Conservation (phyloP, 73 alveolate species). For the Symbiodinium pilosum region DNA sequence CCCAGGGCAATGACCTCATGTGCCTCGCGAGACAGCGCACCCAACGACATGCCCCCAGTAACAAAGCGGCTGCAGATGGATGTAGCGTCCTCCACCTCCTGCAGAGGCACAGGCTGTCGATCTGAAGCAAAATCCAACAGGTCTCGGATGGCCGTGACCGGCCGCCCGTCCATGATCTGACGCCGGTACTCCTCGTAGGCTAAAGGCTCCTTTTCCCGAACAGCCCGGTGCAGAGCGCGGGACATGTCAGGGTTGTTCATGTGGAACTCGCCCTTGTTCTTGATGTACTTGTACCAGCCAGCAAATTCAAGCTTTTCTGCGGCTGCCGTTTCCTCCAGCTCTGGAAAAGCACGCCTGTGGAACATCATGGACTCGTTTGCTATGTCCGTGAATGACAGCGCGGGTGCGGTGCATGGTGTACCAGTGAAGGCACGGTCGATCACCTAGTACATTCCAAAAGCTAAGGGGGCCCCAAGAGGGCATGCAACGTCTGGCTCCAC, state of each 20-base stretch:
- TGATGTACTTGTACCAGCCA: constrained; percentile 92
- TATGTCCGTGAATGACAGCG: constrained; percentile 53
- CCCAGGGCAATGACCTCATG: constrained; percentile 94
- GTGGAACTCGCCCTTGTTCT: constrained; percentile 89
- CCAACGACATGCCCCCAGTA: constrained; percentile 93
- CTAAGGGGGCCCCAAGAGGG: too few relatives aligned
- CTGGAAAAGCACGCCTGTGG: constrained; percentile 91
- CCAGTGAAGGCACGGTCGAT: constrained; percentile 73
- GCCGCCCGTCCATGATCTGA: constrained; percentile 94
- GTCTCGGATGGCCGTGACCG: constrained; percentile 93
- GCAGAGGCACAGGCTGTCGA: constrained; percentile 87
- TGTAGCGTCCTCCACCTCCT: constrained; percentile 72
- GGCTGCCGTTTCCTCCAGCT: constrained; percentile 23
- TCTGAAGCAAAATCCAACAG: constrained; percentile 71
- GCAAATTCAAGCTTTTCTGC: constrained; percentile 94
- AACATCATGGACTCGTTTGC: constrained; percentile 95
- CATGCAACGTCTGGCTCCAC: too few relatives aligned
- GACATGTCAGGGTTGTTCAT: constrained; percentile 95
- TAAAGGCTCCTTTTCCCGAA: constrained; percentile 71
- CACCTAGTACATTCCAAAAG: too few relatives aligned
- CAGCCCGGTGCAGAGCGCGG: constrained; percentile 79
- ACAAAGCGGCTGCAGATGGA: constrained; percentile 92
- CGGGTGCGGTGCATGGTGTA: neutral
- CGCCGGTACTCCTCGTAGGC: constrained; percentile 94
- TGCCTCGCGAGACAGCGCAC: constrained; percentile 64